phyloP scores from a whole-genome alignment of 352 stramenopile species.

The Phytophthora fragariaefolia region DNA sequence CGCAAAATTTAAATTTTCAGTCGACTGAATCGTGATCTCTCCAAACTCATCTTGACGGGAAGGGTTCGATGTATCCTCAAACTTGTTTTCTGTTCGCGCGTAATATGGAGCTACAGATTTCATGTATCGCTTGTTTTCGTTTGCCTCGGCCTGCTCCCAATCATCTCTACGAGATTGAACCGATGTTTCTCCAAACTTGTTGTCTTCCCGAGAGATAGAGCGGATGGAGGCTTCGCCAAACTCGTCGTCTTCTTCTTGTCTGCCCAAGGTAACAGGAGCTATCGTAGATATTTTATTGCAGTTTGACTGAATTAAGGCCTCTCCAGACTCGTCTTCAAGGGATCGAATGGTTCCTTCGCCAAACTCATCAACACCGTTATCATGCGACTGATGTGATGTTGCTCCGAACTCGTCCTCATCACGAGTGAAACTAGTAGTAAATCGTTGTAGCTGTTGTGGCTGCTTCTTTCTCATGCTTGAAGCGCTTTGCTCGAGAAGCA shows the following conservation, averaged over 20 bases:
- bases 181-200: background rate
- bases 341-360: background rate
- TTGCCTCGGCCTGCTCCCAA: no score
- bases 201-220: background rate
- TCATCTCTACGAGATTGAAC: background rate
- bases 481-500: slow-evolving; percentile 31
- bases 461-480: slow-evolving; percentile 2
- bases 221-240: background rate
- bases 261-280: background rate
- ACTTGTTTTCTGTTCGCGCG: no score
- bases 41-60: no score
- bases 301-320: background rate
- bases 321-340: background rate
- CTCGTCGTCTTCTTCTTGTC: background rate
- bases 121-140: no score
- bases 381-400: slow-evolving; percentile 12
- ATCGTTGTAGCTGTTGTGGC: background rate
- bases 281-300: background rate
- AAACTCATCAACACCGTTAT: slow-evolving; percentile 16
- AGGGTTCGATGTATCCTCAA: no score
- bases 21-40: no score
- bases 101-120: no score
- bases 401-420: slow-evolving; percentile 27
- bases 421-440: background rate
- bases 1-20: no score